phyloP scores from a whole-genome alignment of 495 filamentous ascomycete genomes.

The Lasiosphaeria miniovina region DNA sequence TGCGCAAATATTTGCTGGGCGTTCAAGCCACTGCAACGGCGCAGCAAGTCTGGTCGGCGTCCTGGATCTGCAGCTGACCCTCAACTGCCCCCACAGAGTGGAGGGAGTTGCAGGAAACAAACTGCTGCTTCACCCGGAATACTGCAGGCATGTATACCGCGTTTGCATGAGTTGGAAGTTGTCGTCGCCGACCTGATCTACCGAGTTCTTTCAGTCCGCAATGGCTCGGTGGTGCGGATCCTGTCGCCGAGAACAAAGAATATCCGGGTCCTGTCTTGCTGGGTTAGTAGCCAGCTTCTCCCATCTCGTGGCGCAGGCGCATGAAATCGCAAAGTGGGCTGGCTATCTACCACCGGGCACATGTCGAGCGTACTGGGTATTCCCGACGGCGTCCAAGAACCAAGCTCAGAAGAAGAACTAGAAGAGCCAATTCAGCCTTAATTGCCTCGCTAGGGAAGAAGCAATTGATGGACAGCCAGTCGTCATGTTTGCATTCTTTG shows the following conservation, averaged over 20 bases:
- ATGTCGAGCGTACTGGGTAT: neutral
- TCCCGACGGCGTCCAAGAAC: constrained; percentile 8
- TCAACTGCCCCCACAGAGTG: neutral
- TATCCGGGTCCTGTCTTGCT: neutral
- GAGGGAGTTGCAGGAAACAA: neutral
- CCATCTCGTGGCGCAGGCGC: constrained; percentile 2
- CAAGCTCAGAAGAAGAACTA: constrained; percentile 6
- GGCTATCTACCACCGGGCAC: neutral
- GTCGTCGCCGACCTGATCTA: no score
- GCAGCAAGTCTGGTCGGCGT: neutral
- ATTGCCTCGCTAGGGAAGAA: neutral
- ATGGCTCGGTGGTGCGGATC: no score
- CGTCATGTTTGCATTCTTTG: neutral
- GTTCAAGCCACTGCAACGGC: neutral
- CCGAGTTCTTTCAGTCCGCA: no score
- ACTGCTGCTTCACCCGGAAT: neutral
- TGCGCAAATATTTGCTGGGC: neutral
- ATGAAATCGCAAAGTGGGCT: constrained; percentile 20
- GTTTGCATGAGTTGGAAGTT: no score
- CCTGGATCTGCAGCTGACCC: neutral
- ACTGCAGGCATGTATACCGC: no score
- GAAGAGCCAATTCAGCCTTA: constrained; percentile 8
- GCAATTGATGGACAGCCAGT: neutral
- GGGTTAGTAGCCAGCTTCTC: neutral
- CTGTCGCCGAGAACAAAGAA: no score